Conservation (phyloP, 441 rosid genomes). For the Breynia disticha region DNA sequence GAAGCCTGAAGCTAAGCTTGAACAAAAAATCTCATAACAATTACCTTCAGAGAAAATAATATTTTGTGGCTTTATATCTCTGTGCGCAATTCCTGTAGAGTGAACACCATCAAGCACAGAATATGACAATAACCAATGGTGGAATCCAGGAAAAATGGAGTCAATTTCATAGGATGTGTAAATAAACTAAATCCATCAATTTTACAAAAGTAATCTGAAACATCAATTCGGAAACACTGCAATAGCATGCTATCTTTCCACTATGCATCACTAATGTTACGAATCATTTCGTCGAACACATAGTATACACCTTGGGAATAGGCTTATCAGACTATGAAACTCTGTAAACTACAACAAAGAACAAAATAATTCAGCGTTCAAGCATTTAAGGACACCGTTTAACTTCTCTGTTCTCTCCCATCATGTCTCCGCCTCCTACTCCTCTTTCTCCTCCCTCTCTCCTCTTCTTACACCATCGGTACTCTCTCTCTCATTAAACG, state of each 20-base stretch:
- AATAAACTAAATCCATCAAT: background rate
- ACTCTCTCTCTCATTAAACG: constrained; percentile 3
- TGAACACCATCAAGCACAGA: constrained; percentile 84
- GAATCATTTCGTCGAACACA: background rate
- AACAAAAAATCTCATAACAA: constrained; percentile 9
- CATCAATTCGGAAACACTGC: too few relatives aligned
- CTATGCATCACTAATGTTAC: too few relatives aligned
- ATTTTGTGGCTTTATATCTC: constrained; percentile 91
- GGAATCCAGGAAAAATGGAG: background rate
- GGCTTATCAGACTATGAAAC: constrained; percentile 55
- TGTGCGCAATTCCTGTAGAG: constrained; percentile 88
- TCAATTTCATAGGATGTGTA: background rate
- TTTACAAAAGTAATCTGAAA: constrained; percentile 24
- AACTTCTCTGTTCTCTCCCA: background rate
- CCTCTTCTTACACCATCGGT: constrained; percentile 22
- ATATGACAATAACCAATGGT: background rate
- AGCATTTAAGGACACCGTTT: constrained; percentile 1
- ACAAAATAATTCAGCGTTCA: constrained; percentile 40
- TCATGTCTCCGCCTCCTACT: constrained; percentile 6
- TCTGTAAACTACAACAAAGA: constrained; percentile 74
- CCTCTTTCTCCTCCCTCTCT: constrained; percentile 23
- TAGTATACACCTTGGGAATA: constrained; percentile 22
- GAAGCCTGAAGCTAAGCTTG: constrained; percentile 5
- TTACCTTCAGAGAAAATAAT: constrained; percentile 91
- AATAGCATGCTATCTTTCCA: too few relatives aligned